Evolutionary conservation across 305 asterid species (phyloP), one percentile per base, ranked within the genome.

Genomic region (Fraxinus nigra): DNA sequence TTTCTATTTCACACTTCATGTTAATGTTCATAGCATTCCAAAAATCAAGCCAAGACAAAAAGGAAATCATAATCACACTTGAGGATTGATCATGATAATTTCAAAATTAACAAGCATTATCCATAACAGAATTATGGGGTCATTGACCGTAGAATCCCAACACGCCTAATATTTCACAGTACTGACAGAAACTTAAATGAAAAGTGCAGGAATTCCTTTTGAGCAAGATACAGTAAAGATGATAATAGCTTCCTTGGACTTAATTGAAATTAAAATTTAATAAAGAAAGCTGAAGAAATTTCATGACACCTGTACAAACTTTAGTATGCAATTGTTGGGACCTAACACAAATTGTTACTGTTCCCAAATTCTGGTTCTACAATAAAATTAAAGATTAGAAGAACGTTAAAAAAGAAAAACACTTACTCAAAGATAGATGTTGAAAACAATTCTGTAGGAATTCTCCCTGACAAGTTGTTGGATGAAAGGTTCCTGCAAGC

Each of bases 401-500:
- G 38, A 38, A 54, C 22, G 14, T 24, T 70, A 63, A 69, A 78
- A 28, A 61, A 56, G 14, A 9, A 33, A 74, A 33, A 63, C 11
- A 82, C 87, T 13, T 86, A 95, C 98, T 93, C 94, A 93, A 91
- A 92, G 76, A 85, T 81, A 26, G 97, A 90, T 5, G 85, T 76
- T 24, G 94, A 87, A 81, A 92, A 92, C 78, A 95, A 82, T 30
- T 85, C 79, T 76, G 77, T 76, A 10, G 98, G 98, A 83, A 95
- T 79, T 83, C 79, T 90, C 80, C 98, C 98, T 43, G 88, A 88
- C 82, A 95, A 90, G 73, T 87, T 80, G 82, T 92, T 95, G 80
- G 92, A 90, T n/a, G 98, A 93, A 76, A 95, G 92, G 84, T 95
- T 98, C 92, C 98, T 95, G 86, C 78, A 79, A 79, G 8, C 14